Percentiles rank a stretch among this genome's conserved stretches.
phyloP scores from a whole-genome alignment of 2,329 filamentous ascomycete species.

The Chalara sp. region DNA sequence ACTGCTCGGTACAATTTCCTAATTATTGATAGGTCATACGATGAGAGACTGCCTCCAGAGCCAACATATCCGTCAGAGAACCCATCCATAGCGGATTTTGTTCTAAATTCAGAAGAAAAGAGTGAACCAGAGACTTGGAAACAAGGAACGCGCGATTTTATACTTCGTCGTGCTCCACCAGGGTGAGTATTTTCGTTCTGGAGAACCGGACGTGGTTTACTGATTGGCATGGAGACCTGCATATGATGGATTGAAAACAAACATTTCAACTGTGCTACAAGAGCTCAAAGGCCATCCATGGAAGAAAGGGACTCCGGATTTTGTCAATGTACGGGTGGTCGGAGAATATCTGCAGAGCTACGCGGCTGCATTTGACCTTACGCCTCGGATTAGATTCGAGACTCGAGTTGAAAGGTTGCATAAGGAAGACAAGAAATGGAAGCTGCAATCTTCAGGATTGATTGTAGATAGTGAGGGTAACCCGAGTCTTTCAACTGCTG shows the following conservation, averaged over 20 bases:
- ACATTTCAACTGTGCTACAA: slow-evolving; percentile 19
- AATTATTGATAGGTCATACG: slow-evolving; percentile 15
- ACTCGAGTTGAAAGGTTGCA: slow-evolving; percentile 18
- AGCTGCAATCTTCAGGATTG: slow-evolving; percentile 11
- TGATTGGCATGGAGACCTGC: slow-evolving; percentile 10
- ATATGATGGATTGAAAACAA: slow-evolving; percentile 20
- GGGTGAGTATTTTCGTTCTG: slow-evolving; percentile 11
- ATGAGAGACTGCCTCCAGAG: slow-evolving; percentile 17
- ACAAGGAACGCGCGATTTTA: slow-evolving; percentile 4
- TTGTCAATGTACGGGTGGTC: slow-evolving; percentile 17
- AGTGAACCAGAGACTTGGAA: too few relatives aligned
- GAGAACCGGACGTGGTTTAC: too few relatives aligned
- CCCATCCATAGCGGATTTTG: slow-evolving; percentile 16
- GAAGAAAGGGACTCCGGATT: slow-evolving; percentile 18
- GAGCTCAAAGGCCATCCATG: slow-evolving; percentile 18
- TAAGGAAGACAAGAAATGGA: slow-evolving; percentile 17
- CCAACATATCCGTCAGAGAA: slow-evolving; percentile 16
- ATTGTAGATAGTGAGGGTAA: slow-evolving; percentile 3
- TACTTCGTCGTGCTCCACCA: slow-evolving; percentile 19
- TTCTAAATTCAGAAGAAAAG: neutral
- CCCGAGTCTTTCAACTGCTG: too few relatives aligned
- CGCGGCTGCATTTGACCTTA: slow-evolving; percentile 12
- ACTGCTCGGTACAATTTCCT: too few relatives aligned
- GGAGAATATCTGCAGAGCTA: slow-evolving; percentile 18
- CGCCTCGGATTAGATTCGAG: slow-evolving; percentile 14